Conservation (phyloP, 2,329 filamentous ascomycete species). For the Monosporascus ibericus region DNA sequence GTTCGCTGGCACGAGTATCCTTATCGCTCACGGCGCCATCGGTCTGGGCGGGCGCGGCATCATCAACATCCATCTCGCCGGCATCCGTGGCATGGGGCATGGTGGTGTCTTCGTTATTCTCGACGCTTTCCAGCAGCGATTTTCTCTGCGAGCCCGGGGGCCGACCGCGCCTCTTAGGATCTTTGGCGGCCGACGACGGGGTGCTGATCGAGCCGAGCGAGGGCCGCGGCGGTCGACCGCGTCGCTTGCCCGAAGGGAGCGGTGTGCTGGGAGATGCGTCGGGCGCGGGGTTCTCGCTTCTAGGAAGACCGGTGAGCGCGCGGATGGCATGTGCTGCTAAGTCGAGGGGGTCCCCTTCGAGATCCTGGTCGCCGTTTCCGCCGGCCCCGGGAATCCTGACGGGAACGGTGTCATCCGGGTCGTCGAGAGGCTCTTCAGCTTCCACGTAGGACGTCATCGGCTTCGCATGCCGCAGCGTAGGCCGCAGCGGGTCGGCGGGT, state of each 20-base stretch:
- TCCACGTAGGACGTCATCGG: slow-evolving; percentile 47
- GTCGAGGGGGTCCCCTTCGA: slow-evolving; percentile 29
- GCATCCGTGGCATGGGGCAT: slow-evolving; percentile 17
- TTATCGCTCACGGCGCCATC: slow-evolving; percentile 1
- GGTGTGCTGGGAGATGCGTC: slow-evolving; percentile 10
- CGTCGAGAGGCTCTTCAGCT: slow-evolving; percentile 38
- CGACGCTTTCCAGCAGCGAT: slow-evolving; percentile 20
- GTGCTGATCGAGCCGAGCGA: neutral
- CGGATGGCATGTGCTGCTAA: slow-evolving; percentile 32
- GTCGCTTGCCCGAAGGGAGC: slow-evolving; percentile 17
- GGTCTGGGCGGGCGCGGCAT: neutral
- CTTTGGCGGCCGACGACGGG: neutral
- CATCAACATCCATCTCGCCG: slow-evolving; percentile 9
- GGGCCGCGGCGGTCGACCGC: slow-evolving; percentile 22
- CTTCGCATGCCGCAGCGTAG: slow-evolving; percentile 45
- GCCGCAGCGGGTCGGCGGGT: slow-evolving; percentile 37
- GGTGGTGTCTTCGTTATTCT: slow-evolving; percentile 18
- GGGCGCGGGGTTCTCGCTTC: neutral
- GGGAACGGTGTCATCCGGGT: slow-evolving; percentile 34
- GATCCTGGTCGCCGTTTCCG: slow-evolving; percentile 1
- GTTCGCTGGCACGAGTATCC: slow-evolving; percentile 16
- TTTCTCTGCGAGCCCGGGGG: slow-evolving; percentile 18
- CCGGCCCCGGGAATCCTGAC: slow-evolving; percentile 11
- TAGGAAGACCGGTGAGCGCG: slow-evolving; percentile 19
- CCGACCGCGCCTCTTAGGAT: slow-evolving; percentile 22